Base-by-base conservation (phyloP, 176 grass and related monocot genomes). In the Eragrostis curvula region DNA sequence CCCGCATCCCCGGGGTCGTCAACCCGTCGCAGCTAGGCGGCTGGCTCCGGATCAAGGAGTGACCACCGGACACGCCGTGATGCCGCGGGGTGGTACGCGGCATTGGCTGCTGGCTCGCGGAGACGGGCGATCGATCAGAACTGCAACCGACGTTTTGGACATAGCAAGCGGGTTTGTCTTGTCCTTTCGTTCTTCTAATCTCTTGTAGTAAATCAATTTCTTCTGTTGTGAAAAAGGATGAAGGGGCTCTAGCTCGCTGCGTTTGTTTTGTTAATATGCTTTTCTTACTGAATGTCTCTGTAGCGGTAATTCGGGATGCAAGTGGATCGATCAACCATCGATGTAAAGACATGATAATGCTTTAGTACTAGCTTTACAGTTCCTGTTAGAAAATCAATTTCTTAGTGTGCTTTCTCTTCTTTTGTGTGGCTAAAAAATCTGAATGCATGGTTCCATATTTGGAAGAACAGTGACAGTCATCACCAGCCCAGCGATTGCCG, bases 11-110 rank as follows among this genome's bases (percentile, higher is more conserved):
- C 18, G 90, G 92, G 64, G 56, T 95, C 67, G 32, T 95, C 70
- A 98, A 98, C 81, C 96, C 96, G 39, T 67, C 90, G 36, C 88
- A 98, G 90, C 90, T 98, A 32, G 90, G 86, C 16, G 39, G 56
- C 18, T 98, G 96, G 96, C 84, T 98, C 67, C 88, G 84, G 57
- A 93, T 87, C 20, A 89, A 91, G 93, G 73, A 84, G 27, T 56
- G 69, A 73, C 52, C 56, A 73, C 52, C 56, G 29, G 14, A 20
- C 7, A 12, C 25, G 20, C 9, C 69, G 17, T n/a, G 55, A 9
- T 56, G 56, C 14, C 39, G 14, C 2, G 2, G 3, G 21, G 6
- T 8, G 5, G 16, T 49, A 32, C 39, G 32, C 44, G 81, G 74
- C 81, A 70, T 76, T 79, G 66, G 36, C 73, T 13, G 25, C 55